A percentile compares a stretch with the other conserved stretches of the same genome.
phyloP scores from a whole-genome alignment of 495 filamentous ascomycete genomes.

The Penicillium ochrochloron region DNA sequence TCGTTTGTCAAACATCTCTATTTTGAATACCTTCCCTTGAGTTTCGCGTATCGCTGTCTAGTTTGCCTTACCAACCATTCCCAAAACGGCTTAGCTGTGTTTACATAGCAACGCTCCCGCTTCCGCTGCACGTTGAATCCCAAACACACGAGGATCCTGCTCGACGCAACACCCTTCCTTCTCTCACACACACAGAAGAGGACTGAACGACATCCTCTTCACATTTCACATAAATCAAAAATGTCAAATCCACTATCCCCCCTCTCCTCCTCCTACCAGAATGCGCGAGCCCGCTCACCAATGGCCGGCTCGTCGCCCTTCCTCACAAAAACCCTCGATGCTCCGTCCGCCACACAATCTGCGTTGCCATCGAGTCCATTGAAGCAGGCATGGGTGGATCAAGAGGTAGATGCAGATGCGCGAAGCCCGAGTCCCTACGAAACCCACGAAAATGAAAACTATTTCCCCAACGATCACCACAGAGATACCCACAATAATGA shows the following conservation, averaged over 20 bases:
- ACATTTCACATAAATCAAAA: neutral
- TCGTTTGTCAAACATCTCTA: too few species aligned
- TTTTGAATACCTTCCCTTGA: neutral
- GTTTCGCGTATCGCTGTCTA: too few species aligned
- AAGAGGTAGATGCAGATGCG: conserved; percentile 10
- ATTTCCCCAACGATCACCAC: conserved; percentile 2
- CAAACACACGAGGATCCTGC: conserved; percentile 26
- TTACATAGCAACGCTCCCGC: conserved; percentile 47
- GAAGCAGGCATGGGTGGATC: conserved; percentile 33
- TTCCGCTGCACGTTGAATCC: conserved; percentile 27
- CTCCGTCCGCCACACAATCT: conserved; percentile 39
- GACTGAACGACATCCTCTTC: conserved; percentile 8
- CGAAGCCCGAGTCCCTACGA: conserved; percentile 18
- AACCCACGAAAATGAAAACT: conserved; percentile 16
- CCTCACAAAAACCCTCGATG: conserved; percentile 32
- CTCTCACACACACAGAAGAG: conserved; percentile 12
- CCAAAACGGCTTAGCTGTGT: conserved; percentile 43
- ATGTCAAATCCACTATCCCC: conserved; percentile 55
- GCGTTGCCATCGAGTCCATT: conserved; percentile 39
- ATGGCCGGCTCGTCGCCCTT: conserved; percentile 35
- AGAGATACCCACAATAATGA: conserved; percentile 17
- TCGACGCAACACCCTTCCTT: neutral
- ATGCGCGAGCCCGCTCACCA: conserved; percentile 44
- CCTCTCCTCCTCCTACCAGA: conserved; percentile 49
- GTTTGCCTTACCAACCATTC: conserved; percentile 22